phyloP scores from a whole-genome alignment of 1,284 basidiomycete species.

The Trichosporon sp. region DNA sequence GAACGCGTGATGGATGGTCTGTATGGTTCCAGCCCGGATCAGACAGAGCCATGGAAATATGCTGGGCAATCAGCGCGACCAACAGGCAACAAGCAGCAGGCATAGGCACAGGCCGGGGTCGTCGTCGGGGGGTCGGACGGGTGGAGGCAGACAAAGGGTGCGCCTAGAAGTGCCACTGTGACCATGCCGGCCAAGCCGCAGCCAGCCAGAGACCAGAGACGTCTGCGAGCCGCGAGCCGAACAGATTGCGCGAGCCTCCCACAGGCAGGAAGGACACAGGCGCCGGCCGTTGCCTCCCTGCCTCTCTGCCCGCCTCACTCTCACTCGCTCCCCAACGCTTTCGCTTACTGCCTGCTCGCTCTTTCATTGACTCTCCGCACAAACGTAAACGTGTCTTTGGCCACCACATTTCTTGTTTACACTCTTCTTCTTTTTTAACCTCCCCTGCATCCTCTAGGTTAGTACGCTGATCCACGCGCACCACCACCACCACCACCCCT shows the following conservation, averaged over 20 bases:
- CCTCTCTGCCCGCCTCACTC: background rate
- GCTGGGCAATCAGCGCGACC: too few species aligned
- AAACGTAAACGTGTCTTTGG: background rate
- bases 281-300: background rate
- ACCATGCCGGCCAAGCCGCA: background rate
- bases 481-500: background rate
- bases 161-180: background rate
- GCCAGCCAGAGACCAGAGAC: too few species aligned
- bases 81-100: too few species aligned
- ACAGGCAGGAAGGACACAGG: background rate
- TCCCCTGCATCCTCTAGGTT: background rate
- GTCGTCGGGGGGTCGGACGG: background rate
- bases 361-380: background rate
- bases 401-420: slow-evolving; percentile 2
- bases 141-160: background rate
- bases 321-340: slow-evolving; percentile 1
- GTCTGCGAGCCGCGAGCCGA: background rate
- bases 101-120: too few species aligned
- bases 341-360: background rate
- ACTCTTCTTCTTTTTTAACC: background rate
- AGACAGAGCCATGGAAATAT: too few species aligned
- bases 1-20: background rate
- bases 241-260: background rate
- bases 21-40: background rate
- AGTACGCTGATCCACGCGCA: background rate